These are phyloP conservation scores for Pseudogymnoascus sp. DNA, from an alignment of 2,329 filamentous ascomycete species.

Conservation along the genomic window DNA sequence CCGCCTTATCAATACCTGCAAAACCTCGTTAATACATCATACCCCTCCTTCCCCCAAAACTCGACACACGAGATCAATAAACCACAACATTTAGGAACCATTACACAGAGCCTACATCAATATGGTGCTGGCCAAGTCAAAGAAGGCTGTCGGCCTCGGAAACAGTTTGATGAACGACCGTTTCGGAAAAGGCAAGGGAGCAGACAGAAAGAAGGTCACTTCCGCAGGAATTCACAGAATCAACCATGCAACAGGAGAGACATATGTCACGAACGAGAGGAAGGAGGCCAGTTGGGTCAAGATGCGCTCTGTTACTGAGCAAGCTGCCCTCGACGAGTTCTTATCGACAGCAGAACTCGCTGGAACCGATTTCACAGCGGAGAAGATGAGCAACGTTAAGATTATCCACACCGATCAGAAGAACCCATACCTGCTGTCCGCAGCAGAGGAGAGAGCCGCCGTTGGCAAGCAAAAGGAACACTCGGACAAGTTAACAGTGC, in stretches of 20 bases:
- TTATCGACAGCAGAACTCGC: constrained; percentile 89
- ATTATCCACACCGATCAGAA: constrained; percentile 95
- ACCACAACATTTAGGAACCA: constrained; percentile 9
- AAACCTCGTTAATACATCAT: constrained; percentile 11
- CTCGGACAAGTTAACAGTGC: constrained; percentile 72
- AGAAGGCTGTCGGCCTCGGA: constrained; percentile 87
- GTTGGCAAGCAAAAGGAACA: constrained; percentile 78
- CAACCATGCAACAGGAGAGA: constrained; percentile 71
- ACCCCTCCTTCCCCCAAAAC: constrained; percentile 5
- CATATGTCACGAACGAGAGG: constrained; percentile 84
- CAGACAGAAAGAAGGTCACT: constrained; percentile 66
- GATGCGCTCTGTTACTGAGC: constrained; percentile 98
- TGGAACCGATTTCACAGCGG: constrained; percentile 96
- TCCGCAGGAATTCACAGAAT: constrained; percentile 49
- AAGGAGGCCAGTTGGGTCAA: constrained; percentile 96
- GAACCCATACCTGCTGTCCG: constrained; percentile 86
- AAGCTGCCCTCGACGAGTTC: constrained; percentile 94
- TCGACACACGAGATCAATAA: constrained; percentile 7
- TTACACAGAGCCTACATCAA: constrained; percentile 14
- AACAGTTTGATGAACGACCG: constrained; percentile 98
- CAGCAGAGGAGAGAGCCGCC: constrained; percentile 69
- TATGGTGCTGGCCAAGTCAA: constrained; percentile 83
- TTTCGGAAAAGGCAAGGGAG: constrained; percentile 85
- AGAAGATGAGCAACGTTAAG: constrained; percentile 98
- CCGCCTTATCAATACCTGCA: constrained; percentile 10